Base-by-base conservation (phyloP, 2,329 filamentous ascomycete genomes). In the Pseudocercospora crystallina region DNA sequence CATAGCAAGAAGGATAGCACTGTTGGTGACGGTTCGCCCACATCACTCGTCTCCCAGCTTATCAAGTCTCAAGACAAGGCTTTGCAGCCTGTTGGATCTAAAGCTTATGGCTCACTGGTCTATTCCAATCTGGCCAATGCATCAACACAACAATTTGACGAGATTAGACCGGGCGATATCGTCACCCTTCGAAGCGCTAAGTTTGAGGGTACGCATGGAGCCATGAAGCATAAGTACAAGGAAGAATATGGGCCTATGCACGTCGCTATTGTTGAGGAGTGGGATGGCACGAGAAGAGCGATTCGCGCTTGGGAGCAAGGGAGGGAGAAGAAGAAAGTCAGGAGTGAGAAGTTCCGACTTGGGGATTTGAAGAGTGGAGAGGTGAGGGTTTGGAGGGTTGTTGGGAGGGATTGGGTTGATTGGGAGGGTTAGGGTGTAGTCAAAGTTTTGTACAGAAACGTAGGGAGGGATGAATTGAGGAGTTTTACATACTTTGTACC, bases 231-330 rank as follows among this genome's bases (percentile, higher is more conserved):
- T 59, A 97, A 96, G 70, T 99, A 99, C 70, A 85, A 80, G 42
- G 76, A 83, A 45, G 94, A 99, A 61, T 89, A 96, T 1, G 65
- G 64, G 1, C 33, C 54, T 5, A 80, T 92, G 57, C 94, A 99
- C 65, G 92, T 97, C 0, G 94, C 82, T 2, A 76, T 99, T 2
- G 92, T 99, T 3, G 82, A 90, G 8, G 94, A 99, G 69, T 99
- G 94, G 94, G 94, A 99, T 69, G 94, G 94, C 2, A 95, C 90
- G 35, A 96, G 96, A 81, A 96, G 96, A 80, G 96, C 97, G 79
- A 86, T 99, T 20, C 78, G 91, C 26, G 91, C 86, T 1, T 97
- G 90, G 89, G 94, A 97, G 71, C 94, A 99, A 69, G 92, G 92
- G 0, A 78, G 92, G 11, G 92, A 97, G 75, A 92, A 87, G 71